Evolutionary conservation across 2,329 filamentous ascomycete species (phyloP), one percentile per base, ranked within the genome.

Genomic region (Zelopaecilomyces penicillatus): DNA sequence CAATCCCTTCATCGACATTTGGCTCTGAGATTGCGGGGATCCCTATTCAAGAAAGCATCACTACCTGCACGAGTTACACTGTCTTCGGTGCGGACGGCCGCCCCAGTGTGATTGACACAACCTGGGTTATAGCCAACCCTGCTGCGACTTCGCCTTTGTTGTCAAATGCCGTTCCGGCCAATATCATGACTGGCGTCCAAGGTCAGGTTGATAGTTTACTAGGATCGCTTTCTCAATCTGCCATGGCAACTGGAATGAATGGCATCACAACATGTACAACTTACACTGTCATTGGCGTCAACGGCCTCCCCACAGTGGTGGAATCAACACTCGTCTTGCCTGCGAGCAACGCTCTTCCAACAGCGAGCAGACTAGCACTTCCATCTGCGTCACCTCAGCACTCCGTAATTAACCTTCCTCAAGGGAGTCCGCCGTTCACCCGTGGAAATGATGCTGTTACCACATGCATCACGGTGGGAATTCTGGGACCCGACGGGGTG

Each of bases 401-500:
- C 9, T 28, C n/a, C 31, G 35, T 33, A 29, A 46, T 51, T 27
- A 28, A 37, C 11, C 40, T 57, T 30, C 56, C 53, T 1, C 50
- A 53, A 43, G 52, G 55, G 5, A 43, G 46, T 31, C 41, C 50
- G 44, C 27, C 44, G 29, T 43, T 36, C 30, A 43, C 54, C 8
- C 47, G 49, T 11, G 50, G 42, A 44, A 44, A 39, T n/a, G 41
- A 31, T 32, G 51, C 44, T 5, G 45, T 56, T 43, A 60, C 60
- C n/a, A 54, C 54, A 2, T 50, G 57, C 45, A 58, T 62, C 37
- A 65, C 63, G 3, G 53, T 58, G 12, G 45, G 61, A 4, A 45
- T 63, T 30, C 44, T 64, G 10, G 63, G 63, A 8, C 50, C 57
- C 5, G 55, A 65, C 49, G 62, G 63, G 10, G 45, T 56, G 10